Base-by-base conservation (phyloP, 108 stramenopile genomes). In the Pseudonitzschia multiseries region DNA sequence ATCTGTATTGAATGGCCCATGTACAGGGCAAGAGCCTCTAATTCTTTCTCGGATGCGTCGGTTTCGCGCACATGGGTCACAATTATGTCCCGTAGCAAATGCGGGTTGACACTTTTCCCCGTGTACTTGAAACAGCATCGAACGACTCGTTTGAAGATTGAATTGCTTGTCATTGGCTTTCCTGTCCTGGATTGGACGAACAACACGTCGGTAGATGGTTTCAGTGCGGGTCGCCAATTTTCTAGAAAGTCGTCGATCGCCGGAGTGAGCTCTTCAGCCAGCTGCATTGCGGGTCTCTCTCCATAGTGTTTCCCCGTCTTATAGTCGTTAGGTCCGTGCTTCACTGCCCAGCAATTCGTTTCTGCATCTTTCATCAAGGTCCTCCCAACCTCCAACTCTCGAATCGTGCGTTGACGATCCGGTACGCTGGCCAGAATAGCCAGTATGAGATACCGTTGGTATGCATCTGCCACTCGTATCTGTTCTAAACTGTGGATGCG, bases 1-100 rank as follows among this genome's bases (percentile, higher is more conserved):
- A 94, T 92, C 54, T 77, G 72, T 22, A 94, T 84, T 24, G 86
- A 87, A 73, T 94, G 93, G 0, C 93, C 93, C 93, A 94, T 94
- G 69, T 81, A 94, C 48, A 94, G 76, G 1, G 93, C 93, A 57
- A 94, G 63, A 1, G 91, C 91, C 73, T 94, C 93, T 61, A 94
- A 68, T 63, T 92, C 87, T 67, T 91, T 88, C 56, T 94, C 93
- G 20, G 86, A 86, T 0, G 91, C 93, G 70, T 92, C 78, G 20
- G 89, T 77, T 57, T 92, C 87, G 24, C 93, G 80, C 0, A 94
- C 89, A 65, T 94, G 93, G 0, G 93, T 92, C 13, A 92, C 90
- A 62, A 94, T 84, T 84, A 94, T 94, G 56, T 91, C 90, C 26
- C 93, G 71, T 36, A 94, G 71, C 33, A 94, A 69, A 69, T 94